Conservation (phyloP, 2,329 filamentous ascomycete species). For the Fusarium buharicum region DNA sequence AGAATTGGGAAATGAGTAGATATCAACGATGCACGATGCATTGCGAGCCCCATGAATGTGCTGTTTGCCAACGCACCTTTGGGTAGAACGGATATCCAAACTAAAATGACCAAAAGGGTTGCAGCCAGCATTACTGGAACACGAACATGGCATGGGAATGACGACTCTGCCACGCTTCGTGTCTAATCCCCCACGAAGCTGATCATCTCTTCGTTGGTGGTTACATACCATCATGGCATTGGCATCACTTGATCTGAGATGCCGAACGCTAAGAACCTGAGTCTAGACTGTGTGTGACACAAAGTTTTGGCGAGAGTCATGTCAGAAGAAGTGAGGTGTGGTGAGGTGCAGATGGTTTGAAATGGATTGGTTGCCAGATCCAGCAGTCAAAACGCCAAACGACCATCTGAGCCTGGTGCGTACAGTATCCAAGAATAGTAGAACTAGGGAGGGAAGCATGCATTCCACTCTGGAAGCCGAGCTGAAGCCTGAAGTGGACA, state of each 20-base stretch:
- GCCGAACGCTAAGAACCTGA: conserved; percentile 31
- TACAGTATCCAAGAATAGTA: not conserved
- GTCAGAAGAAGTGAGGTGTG: conserved; percentile 25
- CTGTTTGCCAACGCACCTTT: not conserved
- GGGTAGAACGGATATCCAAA: not conserved
- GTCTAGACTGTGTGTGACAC: conserved; percentile 21
- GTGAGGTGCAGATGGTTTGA: not conserved
- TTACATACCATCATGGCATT: conserved; percentile 27
- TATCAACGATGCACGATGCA: not conserved
- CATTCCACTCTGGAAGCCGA: conserved; percentile 4
- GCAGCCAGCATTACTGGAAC: conserved; percentile 14
- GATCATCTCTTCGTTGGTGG: conserved; percentile 29
- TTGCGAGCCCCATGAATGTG: conserved; percentile 2
- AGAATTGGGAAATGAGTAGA: not conserved
- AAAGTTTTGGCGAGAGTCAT: conserved; percentile 37
- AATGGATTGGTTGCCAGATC: not conserved
- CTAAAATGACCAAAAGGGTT: conserved; percentile 6
- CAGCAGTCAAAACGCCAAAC: not conserved
- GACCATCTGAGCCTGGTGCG: conserved; percentile 4
- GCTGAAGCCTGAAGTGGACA: conserved; percentile 1
- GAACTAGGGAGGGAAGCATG: not conserved
- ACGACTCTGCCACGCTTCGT: conserved; percentile 17
- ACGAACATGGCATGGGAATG: conserved; percentile 25
- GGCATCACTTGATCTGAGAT: conserved; percentile 43
- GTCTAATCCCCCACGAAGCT: conserved; percentile 16